Conservation (phyloP, 83 land plant genomes). For the Diphasiastrum complanatum region DNA sequence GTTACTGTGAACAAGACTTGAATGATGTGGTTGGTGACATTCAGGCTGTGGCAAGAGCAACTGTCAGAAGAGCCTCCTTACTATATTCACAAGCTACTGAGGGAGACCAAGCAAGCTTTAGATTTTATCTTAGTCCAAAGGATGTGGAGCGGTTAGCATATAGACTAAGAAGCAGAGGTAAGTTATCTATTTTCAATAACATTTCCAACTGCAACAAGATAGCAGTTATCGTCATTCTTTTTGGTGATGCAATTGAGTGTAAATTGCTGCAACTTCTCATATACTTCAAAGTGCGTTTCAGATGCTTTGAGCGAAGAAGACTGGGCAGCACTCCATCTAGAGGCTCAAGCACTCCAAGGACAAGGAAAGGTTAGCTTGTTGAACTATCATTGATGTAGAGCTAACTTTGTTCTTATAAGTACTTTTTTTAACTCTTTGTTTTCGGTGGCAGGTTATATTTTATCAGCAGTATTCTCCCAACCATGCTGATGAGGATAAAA, state of each 20-base stretch:
- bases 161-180: slow-evolving; percentile 9
- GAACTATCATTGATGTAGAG: not conserved
- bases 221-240: too few relatives aligned
- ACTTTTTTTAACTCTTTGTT: too few relatives aligned
- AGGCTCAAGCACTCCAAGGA: slow-evolving; percentile 4
- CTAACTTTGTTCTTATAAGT: not conserved
- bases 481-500: slow-evolving; percentile 4
- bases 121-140: slow-evolving; percentile 10
- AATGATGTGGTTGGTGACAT: not conserved
- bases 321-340: slow-evolving; percentile 2
- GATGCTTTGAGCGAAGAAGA: slow-evolving; percentile 10
- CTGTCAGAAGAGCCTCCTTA: slow-evolving; percentile 3
- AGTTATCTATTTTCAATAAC: not conserved
- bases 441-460: slow-evolving; percentile 7
- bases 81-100: slow-evolving; percentile 4
- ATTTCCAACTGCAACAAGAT: not conserved
- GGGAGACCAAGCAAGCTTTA: slow-evolving; percentile 9
- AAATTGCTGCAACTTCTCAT: not conserved
- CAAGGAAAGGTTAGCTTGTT: slow-evolving; percentile 10
- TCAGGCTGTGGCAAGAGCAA: slow-evolving; percentile 3
- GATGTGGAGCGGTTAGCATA: slow-evolving; percentile 12
- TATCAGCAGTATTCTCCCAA: slow-evolving; percentile 9
- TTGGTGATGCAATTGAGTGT: not conserved
- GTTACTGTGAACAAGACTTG: slow-evolving; percentile 9
- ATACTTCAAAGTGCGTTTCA: not conserved